Evolutionary conservation across 129 eudicot genomes (phyloP).

Genomic region (Chrysanthemum makinoi): DNA sequence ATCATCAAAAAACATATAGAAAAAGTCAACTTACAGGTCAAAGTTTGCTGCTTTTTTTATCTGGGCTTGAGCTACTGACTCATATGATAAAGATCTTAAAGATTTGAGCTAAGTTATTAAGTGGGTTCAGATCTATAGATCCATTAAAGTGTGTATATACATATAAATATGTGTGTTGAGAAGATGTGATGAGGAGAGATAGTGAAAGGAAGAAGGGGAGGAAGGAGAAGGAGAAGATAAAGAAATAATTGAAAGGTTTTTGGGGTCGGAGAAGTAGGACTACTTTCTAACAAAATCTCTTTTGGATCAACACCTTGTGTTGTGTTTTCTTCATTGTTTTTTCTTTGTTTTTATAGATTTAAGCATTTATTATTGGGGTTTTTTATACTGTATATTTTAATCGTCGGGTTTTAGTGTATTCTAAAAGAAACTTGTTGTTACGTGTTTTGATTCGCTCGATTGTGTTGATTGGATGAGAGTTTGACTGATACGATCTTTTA

Average conservation of each 20-base stretch:
- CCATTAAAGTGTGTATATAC: slow-evolving; percentile 25
- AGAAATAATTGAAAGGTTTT: slow-evolving; percentile 14
- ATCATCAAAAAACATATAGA: background rate
- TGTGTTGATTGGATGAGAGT: too few species aligned
- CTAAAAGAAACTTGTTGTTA: too few species aligned
- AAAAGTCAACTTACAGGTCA: slow-evolving; percentile 32
- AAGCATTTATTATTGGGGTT: background rate
- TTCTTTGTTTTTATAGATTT: background rate
- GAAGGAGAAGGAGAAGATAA: slow-evolving; percentile 17
- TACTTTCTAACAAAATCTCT: slow-evolving; percentile 18
- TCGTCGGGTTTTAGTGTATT: too few species aligned
- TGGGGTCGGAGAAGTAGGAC: background rate
- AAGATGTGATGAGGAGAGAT: slow-evolving; percentile 13
- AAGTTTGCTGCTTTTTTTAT: slow-evolving; percentile 25
- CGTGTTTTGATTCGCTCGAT: too few species aligned
- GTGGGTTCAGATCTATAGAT: slow-evolving; percentile 60
- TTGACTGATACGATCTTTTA: too few species aligned
- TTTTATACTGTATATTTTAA: background rate
- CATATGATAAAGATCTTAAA: slow-evolving; percentile 36
- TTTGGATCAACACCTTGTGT: slow-evolving; percentile 10
- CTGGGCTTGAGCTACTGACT: slow-evolving; percentile 34
- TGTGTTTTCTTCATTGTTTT: slow-evolving; percentile 4
- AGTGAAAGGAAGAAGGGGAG: slow-evolving; percentile 14
- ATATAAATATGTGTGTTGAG: background rate
- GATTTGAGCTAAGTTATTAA: slow-evolving; percentile 17